Evolutionary conservation across 2,329 filamentous ascomycete genomes (phyloP).

Genomic region (Stemphylium vesicarium): DNA sequence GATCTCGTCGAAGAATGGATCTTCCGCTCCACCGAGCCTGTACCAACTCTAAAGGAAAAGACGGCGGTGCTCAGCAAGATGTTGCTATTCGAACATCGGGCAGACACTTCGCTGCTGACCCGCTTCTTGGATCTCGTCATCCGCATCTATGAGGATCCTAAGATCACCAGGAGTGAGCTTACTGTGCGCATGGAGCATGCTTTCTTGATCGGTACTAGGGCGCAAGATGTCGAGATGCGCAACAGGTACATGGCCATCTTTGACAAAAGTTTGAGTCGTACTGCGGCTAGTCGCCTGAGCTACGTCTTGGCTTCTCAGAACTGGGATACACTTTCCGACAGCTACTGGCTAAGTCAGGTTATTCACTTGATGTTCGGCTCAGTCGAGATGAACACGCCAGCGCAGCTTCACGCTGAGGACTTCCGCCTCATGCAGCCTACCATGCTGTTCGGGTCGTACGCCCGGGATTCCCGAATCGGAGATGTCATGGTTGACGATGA

Average conservation of each 20-base stretch:
- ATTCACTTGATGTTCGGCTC: slow-evolving; percentile 91
- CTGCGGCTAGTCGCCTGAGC: slow-evolving; percentile 83
- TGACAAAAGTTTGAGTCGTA: slow-evolving; percentile 91
- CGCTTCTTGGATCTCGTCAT: slow-evolving; percentile 97
- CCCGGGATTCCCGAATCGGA: slow-evolving; percentile 68
- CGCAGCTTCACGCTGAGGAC: slow-evolving; percentile 82
- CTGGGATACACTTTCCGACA: slow-evolving; percentile 93
- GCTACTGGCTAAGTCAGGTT: slow-evolving; percentile 96
- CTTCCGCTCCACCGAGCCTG: slow-evolving; percentile 91
- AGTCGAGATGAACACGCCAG: slow-evolving; percentile 80
- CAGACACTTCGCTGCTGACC: slow-evolving; percentile 82
- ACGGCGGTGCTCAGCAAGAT: slow-evolving; percentile 99
- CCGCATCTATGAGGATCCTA: slow-evolving; percentile 96
- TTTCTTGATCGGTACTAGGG: slow-evolving; percentile 92
- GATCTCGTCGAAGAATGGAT: slow-evolving; percentile 96
- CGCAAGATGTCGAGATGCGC: slow-evolving; percentile 93
- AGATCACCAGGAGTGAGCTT: slow-evolving; percentile 91
- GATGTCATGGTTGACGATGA: slow-evolving; percentile 80
- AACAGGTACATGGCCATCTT: slow-evolving; percentile 97
- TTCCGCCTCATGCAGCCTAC: slow-evolving; percentile 79
- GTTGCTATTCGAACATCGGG: slow-evolving; percentile 88
- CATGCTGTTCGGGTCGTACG: slow-evolving; percentile 74
- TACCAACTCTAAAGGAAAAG: slow-evolving; percentile 98
- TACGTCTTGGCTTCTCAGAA: slow-evolving; percentile 93
- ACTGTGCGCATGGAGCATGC: slow-evolving; percentile 98